Evolutionary conservation across 371 early-diverging fungal genomes (phyloP).

Genomic region (Rhizopus microsporus): DNA sequence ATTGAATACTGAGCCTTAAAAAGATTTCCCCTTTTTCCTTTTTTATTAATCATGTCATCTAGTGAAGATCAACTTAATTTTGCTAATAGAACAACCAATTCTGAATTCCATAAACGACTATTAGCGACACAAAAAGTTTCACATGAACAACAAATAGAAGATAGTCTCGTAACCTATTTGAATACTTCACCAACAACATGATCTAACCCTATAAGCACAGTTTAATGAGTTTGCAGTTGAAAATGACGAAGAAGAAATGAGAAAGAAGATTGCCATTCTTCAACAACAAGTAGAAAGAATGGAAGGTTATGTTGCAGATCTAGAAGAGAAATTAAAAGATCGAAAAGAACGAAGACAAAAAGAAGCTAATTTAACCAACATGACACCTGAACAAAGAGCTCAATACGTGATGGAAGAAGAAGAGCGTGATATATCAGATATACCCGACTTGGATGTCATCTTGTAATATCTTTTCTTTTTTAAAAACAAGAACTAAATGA

Average conservation of each 20-base stretch:
- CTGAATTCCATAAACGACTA: constrained; percentile 33
- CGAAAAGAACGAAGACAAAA: constrained; percentile 16
- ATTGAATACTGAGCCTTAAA: no score
- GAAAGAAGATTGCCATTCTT: constrained; percentile 9
- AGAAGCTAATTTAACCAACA: constrained; percentile 32
- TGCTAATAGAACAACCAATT: constrained; percentile 25
- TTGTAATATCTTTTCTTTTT: constrained; percentile 9
- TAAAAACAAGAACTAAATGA: neutral
- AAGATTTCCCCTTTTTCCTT: neutral
- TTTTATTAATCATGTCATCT: constrained; percentile 12
- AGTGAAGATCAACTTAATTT: constrained; percentile 19
- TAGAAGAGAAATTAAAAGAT: constrained; percentile 19
- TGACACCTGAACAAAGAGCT: constrained; percentile 47
- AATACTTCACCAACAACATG: neutral
- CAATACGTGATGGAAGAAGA: constrained; percentile 17
- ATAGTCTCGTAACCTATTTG: constrained; percentile 22
- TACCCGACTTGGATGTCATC: constrained; percentile 17
- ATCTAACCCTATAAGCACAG: neutral
- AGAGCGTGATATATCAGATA: constrained; percentile 5
- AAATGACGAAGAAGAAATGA: constrained; percentile 20
- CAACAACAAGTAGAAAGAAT: constrained; percentile 12
- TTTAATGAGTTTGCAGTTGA: constrained; percentile 1
- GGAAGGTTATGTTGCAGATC: constrained; percentile 17
- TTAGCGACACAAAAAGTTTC: constrained; percentile 22
- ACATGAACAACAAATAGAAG: constrained; percentile 20